Conservation (phyloP, 345 rosid species). For the Camelina laxa region DNA sequence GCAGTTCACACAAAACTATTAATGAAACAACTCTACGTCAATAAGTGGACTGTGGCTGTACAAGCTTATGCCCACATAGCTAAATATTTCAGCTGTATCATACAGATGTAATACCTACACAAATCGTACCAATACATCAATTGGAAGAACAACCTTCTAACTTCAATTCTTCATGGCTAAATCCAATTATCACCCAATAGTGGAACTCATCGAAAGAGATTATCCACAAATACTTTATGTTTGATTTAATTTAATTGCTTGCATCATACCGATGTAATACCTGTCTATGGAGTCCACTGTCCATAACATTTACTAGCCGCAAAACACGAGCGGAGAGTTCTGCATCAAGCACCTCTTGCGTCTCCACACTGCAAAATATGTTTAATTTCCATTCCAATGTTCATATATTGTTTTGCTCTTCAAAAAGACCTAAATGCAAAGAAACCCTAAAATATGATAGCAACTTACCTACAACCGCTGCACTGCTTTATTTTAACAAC, state of each 20-base stretch:
- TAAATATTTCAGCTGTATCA: conserved; percentile 16
- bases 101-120: too few relatives aligned
- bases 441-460: conserved; percentile 14
- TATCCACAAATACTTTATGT: background rate
- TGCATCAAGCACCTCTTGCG: conserved; percentile 97
- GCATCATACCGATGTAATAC: conserved; percentile 45
- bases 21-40: conserved; percentile 12
- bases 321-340: conserved; percentile 99
- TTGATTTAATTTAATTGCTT: background rate
- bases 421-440: conserved; percentile 28
- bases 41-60: conserved; percentile 17
- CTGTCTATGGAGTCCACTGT: conserved; percentile 91
- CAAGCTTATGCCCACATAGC: conserved; percentile 14
- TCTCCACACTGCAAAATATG: conserved; percentile 71
- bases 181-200: conserved; percentile 18
- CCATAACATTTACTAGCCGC: conserved; percentile 87
- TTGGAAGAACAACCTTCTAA: background rate
- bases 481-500: conserved; percentile 88
- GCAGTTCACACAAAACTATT: background rate
- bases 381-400: conserved; percentile 20
- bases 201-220: conserved; percentile 12
- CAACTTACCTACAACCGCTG: conserved; percentile 81
- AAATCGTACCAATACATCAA: conserved; percentile 12
- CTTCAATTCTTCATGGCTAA: conserved; percentile 27
- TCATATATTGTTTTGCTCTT: conserved; percentile 31